Percentiles rank a stretch among this genome's conserved stretches.
phyloP scores from a whole-genome alignment of 2,329 filamentous ascomycete species.

The Fusarium multiceps region DNA sequence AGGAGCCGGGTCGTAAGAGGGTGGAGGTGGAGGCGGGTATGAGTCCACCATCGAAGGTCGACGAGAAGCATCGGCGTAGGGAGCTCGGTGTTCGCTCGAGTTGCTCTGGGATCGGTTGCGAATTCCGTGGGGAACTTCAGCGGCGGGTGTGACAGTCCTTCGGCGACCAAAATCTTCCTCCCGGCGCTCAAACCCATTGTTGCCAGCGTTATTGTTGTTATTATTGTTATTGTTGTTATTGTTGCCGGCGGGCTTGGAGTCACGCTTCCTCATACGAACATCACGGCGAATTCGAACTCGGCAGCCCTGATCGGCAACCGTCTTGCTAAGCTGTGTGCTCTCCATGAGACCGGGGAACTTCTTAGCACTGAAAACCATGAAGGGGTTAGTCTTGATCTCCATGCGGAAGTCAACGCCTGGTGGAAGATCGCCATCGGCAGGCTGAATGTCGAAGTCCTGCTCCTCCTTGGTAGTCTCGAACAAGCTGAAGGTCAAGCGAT shows the following conservation, averaged over 20 bases:
- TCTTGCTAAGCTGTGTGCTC: slow-evolving; percentile 88
- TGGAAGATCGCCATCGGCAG: slow-evolving; percentile 58
- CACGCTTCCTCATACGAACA: slow-evolving; percentile 88
- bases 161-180: slow-evolving; percentile 69
- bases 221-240: slow-evolving; percentile 56
- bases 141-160: slow-evolving; percentile 52
- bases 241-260: slow-evolving; percentile 69
- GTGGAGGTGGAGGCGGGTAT: slow-evolving; percentile 53
- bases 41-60: slow-evolving; percentile 62
- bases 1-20: slow-evolving; percentile 50
- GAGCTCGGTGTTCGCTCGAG: slow-evolving; percentile 62
- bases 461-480: slow-evolving; percentile 93
- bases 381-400: slow-evolving; percentile 88
- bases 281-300: slow-evolving; percentile 95
- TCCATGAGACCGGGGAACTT: slow-evolving; percentile 95
- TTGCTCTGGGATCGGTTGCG: slow-evolving; percentile 71
- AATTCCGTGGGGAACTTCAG: slow-evolving; percentile 48
- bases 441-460: slow-evolving; percentile 76
- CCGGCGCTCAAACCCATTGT: slow-evolving; percentile 65
- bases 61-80: slow-evolving; percentile 57
- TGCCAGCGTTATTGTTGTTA: slow-evolving; percentile 53
- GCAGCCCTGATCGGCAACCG: slow-evolving; percentile 95
- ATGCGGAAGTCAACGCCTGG: slow-evolving; percentile 80
- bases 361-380: slow-evolving; percentile 95
- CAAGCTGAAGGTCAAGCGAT: slow-evolving; percentile 89